Evolutionary conservation across 768 basidiomycete species (phyloP).

Genomic region (Saitozyma sp.): DNA sequence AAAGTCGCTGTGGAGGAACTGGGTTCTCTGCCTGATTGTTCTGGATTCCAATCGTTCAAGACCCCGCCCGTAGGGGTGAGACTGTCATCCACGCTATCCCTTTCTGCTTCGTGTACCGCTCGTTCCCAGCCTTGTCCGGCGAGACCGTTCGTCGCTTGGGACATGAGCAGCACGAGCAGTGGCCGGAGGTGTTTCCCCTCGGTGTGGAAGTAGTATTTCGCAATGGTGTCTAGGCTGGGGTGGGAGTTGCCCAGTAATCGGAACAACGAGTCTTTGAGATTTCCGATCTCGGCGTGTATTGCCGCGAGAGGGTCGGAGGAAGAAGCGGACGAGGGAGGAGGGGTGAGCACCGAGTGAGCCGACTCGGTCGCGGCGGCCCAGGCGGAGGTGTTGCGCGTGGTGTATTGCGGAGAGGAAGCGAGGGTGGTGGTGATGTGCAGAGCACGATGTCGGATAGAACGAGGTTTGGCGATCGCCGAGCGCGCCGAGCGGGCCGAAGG

Average conservation of each 20-base stretch:
- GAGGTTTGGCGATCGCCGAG: too few relatives aligned
- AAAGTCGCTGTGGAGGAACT: slow-evolving; percentile 24
- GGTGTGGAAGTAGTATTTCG: slow-evolving; percentile 88
- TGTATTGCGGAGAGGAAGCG: too few relatives aligned
- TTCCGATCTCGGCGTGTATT: slow-evolving; percentile 70
- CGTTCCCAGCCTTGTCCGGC: slow-evolving; percentile 58
- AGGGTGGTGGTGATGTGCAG: too few relatives aligned
- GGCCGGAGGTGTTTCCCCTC: slow-evolving; percentile 81
- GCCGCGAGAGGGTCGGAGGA: slow-evolving; percentile 33
- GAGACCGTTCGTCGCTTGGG: slow-evolving; percentile 89
- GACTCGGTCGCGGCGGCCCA: slow-evolving; percentile 48
- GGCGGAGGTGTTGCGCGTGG: slow-evolving; percentile 13
- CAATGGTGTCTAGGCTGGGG: slow-evolving; percentile 80
- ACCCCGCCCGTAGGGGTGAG: slow-evolving; percentile 71
- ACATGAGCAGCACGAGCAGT: slow-evolving; percentile 80
- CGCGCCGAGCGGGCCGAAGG: too few relatives aligned
- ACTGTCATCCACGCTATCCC: slow-evolving; percentile 71
- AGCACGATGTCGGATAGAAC: too few relatives aligned
- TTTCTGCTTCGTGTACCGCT: slow-evolving; percentile 16
- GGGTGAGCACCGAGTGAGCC: slow-evolving; percentile 42
- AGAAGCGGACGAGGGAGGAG: slow-evolving; percentile 18
- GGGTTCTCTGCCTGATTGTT: slow-evolving; percentile 40
- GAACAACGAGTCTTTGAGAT: slow-evolving; percentile 70
- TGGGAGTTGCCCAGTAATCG: slow-evolving; percentile 82
- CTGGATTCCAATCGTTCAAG: slow-evolving; percentile 85